A percentile compares a stretch with the other conserved stretches of the same genome.
Evolutionary conservation across 257 asterid species (phyloP).

Genomic region (Solanum rostratum): DNA sequence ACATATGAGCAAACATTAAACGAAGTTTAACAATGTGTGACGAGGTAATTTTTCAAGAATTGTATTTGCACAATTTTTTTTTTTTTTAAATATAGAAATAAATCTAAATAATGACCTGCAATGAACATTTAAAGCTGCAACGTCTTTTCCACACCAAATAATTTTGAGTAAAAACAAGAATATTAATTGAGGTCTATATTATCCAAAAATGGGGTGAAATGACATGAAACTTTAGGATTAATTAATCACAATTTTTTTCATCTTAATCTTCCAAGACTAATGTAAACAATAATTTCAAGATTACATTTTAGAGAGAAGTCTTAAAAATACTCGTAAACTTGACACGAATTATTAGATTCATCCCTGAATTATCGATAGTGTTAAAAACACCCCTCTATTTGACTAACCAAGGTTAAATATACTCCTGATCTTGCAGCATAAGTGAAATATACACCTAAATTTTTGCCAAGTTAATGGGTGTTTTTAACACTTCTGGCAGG

Average conservation of each 20-base stretch:
- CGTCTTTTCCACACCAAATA: not conserved
- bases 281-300: not conserved
- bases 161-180: not conserved
- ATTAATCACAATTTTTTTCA: not conserved
- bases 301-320: not conserved
- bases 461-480: too few relatives aligned
- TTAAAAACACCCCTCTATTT: too few relatives aligned
- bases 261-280: not conserved
- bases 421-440: too few relatives aligned
- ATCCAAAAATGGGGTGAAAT: not conserved
- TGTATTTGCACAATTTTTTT: not conserved
- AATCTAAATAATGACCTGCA: not conserved
- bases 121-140: not conserved
- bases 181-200: not conserved
- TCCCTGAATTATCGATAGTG: too few relatives aligned
- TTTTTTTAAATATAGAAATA: not conserved
- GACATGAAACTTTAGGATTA: not conserved
- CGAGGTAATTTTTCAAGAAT: not conserved
- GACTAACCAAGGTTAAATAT: too few relatives aligned
- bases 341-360: too few relatives aligned
- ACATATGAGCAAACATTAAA: not conserved
- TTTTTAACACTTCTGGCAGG: too few relatives aligned
- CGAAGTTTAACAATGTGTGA: not conserved
- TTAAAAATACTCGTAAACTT: too few relatives aligned
- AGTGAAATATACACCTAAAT: too few relatives aligned